Percentiles rank a stretch among this genome's conserved stretches.
Evolutionary conservation across 495 filamentous ascomycete species (phyloP).

Genomic region (Podospora pseudoanserina): DNA sequence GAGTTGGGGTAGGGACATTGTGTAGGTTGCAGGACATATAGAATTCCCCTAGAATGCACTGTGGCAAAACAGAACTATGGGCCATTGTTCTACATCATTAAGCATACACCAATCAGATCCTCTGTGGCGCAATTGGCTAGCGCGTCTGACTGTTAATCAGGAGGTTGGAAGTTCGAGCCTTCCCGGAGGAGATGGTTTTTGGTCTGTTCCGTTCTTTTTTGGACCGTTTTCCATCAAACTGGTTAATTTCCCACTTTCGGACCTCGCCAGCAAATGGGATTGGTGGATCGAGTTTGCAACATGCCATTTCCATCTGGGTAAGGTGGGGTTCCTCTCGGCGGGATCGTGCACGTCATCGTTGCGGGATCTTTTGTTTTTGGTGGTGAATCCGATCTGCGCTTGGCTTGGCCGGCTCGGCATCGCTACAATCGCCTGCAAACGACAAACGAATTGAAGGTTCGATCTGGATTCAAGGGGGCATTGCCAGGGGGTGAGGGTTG

Average conservation of each 20-base stretch:
- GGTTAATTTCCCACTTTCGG: too few relatives aligned
- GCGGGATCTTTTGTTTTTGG: neutral
- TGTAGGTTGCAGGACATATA: too few relatives aligned
- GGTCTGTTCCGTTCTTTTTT: neutral
- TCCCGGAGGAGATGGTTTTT: slow-evolving; percentile 10
- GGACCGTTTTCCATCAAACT: neutral
- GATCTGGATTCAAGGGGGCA: neutral
- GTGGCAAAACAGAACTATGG: too few relatives aligned
- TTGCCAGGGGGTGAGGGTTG: neutral
- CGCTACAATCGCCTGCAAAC: neutral
- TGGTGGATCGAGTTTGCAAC: neutral
- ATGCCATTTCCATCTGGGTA: neutral
- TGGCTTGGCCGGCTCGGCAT: neutral
- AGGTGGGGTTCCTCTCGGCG: neutral
- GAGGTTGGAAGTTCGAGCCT: slow-evolving; percentile 23
- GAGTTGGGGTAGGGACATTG: too few relatives aligned
- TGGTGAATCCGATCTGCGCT: neutral
- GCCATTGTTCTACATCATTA: too few relatives aligned
- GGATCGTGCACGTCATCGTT: neutral
- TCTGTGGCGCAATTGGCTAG: slow-evolving; percentile 26
- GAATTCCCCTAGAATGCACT: too few relatives aligned
- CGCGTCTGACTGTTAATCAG: slow-evolving; percentile 35
- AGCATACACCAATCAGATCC: neutral
- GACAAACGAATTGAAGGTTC: neutral
- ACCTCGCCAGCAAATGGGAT: slow-evolving; percentile 2